Evolutionary conservation across 2,329 filamentous ascomycete species (phyloP).

Genomic region (Chrysosporium queenslandicum): DNA sequence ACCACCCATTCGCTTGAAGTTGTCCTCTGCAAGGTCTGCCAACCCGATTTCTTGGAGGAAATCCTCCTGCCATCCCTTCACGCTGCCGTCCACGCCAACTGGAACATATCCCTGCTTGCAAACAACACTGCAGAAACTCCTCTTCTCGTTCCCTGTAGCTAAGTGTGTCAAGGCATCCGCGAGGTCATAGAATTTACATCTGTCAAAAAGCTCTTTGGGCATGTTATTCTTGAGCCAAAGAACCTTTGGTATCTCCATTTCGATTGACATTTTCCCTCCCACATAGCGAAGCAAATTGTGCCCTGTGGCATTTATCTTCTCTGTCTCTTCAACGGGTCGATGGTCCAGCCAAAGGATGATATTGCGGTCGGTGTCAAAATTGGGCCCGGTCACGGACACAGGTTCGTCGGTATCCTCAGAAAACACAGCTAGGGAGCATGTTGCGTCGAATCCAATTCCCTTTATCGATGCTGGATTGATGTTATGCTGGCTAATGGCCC

Average conservation of each 20-base stretch:
- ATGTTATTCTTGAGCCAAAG: constrained; percentile 98
- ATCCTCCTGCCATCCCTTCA: constrained; percentile 96
- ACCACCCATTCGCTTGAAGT: constrained; percentile 88
- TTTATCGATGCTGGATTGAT: constrained; percentile 66
- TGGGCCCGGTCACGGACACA: constrained; percentile 76
- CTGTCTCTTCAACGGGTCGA: constrained; percentile 78
- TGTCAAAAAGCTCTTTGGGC: constrained; percentile 77
- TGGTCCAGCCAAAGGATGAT: constrained; percentile 97
- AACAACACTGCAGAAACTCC: constrained; percentile 91
- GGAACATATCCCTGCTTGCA: constrained; percentile 97
- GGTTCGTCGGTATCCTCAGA: constrained; percentile 81
- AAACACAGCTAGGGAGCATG: constrained; percentile 94
- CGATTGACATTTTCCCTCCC: constrained; percentile 94
- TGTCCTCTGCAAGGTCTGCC: constrained; percentile 69
- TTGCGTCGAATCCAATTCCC: constrained; percentile 94
- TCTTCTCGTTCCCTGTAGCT: constrained; percentile 80
- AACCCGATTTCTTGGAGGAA: constrained; percentile 82
- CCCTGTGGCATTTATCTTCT: constrained; percentile 81
- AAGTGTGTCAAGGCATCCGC: constrained; percentile 88
- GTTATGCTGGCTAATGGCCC: constrained; percentile 69
- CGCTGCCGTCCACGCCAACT: constrained; percentile 91
- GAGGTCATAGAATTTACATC: constrained; percentile 95
- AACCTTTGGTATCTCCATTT: constrained; percentile 99
- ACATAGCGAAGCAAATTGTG: constrained; percentile 95
- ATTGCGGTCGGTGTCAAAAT: constrained; percentile 84